phyloP scores from a whole-genome alignment of 2,329 filamentous ascomycete species.

The Cadophora gregata region DNA sequence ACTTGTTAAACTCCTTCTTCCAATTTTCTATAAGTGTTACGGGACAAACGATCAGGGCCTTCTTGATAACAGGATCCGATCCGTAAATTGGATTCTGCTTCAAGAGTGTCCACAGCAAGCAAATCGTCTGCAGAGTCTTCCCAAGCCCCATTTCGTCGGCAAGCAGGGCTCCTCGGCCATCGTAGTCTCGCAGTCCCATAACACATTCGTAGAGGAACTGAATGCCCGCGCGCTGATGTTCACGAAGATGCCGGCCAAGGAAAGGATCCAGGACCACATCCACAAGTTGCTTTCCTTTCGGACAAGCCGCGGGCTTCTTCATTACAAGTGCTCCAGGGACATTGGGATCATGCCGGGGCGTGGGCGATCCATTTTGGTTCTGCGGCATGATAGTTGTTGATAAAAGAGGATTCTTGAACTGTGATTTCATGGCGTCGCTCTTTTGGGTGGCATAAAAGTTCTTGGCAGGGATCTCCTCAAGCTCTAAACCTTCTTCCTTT shows the following conservation, averaged over 20 bases:
- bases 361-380: conserved; percentile 53
- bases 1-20: conserved; percentile 75
- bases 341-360: conserved; percentile 69
- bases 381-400: conserved; percentile 56
- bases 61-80: conserved; percentile 65
- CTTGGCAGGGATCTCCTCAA: conserved; percentile 47
- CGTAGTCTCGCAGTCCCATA: conserved; percentile 71
- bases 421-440: conserved; percentile 48
- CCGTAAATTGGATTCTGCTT: conserved; percentile 73
- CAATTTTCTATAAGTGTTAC: conserved; percentile 76
- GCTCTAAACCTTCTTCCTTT: conserved; percentile 31
- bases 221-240: conserved; percentile 73
- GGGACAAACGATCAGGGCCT: conserved; percentile 75
- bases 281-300: conserved; percentile 68
- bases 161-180: conserved; percentile 72
- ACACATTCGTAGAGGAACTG: conserved; percentile 77
- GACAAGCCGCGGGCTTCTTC: conserved; percentile 61
- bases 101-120: conserved; percentile 72
- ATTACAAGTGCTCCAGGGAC: conserved; percentile 68
- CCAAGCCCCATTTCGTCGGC: conserved; percentile 80
- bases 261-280: conserved; percentile 77
- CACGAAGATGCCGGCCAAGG: conserved; percentile 64
- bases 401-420: conserved; percentile 68
- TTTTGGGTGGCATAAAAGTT: conserved; percentile 47
- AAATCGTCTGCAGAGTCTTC: conserved; percentile 76